Evolutionary conservation across 306 rosid genomes (phyloP), one percentile per base, ranked within the genome.

Genomic region (Cicer cuneatum): DNA sequence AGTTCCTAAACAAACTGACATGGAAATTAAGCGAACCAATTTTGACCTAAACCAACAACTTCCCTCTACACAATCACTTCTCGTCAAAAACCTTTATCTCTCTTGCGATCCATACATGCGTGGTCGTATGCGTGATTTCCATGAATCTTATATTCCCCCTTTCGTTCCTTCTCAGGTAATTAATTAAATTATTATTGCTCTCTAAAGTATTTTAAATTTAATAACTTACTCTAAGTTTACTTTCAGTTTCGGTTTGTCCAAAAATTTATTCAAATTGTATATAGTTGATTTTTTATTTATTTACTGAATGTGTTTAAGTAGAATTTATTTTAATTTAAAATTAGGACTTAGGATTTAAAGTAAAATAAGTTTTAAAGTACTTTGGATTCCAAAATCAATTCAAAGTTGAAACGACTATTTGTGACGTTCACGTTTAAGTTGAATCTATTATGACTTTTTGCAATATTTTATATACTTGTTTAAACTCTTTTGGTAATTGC

Each of bases 121-220:
- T 3, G 83, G 88, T 38, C 88, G 88, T 42, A 84, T 84, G 88
- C 85, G 85, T 65, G 73, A 84, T 81, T 84, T 81, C 78, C 83
- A 64, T 4, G 85, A 76, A 48, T 81, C 88, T 74, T 84, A 84
- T n/a, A 69, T 84, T 35, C 73, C 76, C 1, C 83, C 88, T 10
- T 84, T 81, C 51, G n/a, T 64, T 51, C 88, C 88, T 38, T 69
- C 60, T 12, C 78, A 61, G 69, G 87, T 83, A 56, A 45, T 43
- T 83, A 56, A 45, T 43, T 10, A 1, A 10, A 2, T 43, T 9
- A 10, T 24, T 1, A 24, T 24, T 24, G 29, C 29, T 24, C 29
- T 24, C 29, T 24, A 2, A 21, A 21, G 24, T 24, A 24, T 24
- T 24, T 24, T 24, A 24, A 24, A 24, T 24, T 24, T 24, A 24